Evolutionary conservation across 129 eudicot species (phyloP).

Genomic region (Flaveria brownii): DNA sequence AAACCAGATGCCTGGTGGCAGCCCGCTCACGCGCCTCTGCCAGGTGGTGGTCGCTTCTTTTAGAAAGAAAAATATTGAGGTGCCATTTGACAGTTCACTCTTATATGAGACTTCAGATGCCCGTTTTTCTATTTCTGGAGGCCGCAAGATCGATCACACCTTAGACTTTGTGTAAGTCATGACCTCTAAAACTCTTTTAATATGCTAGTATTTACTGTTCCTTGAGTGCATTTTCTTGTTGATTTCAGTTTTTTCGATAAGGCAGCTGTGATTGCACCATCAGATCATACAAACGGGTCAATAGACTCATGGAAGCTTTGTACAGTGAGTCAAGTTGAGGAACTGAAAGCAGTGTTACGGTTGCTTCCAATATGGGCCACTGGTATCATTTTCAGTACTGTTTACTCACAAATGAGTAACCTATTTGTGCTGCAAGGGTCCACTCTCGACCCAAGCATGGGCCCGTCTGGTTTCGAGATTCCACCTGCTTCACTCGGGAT

Average conservation of each 20-base stretch:
- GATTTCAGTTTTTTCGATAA: slow-evolving; percentile 63
- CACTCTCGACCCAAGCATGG: slow-evolving; percentile 47
- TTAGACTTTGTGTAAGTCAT: slow-evolving; percentile 44
- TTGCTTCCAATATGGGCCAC: slow-evolving; percentile 75
- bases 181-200: not conserved
- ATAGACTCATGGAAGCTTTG: slow-evolving; percentile 69
- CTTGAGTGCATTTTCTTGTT: not conserved
- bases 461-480: slow-evolving; percentile 43
- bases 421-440: slow-evolving; percentile 55
- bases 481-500: slow-evolving; percentile 59
- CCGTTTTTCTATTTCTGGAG: slow-evolving; percentile 37
- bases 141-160: slow-evolving; percentile 64
- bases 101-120: slow-evolving; percentile 46
- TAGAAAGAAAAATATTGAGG: slow-evolving; percentile 43
- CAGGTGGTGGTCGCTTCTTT: slow-evolving; percentile 70
- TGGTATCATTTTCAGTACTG: slow-evolving; percentile 53
- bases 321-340: slow-evolving; percentile 74
- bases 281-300: slow-evolving; percentile 41
- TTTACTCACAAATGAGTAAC: slow-evolving; percentile 59
- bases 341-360: slow-evolving; percentile 61
- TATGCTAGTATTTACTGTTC: not conserved
- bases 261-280: slow-evolving; percentile 54
- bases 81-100: slow-evolving; percentile 52
- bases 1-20: slow-evolving; percentile 60
- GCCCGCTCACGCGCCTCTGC: slow-evolving; percentile 60